phyloP scores from a whole-genome alignment of 441 rosid species.

The Mallotus repandus region DNA sequence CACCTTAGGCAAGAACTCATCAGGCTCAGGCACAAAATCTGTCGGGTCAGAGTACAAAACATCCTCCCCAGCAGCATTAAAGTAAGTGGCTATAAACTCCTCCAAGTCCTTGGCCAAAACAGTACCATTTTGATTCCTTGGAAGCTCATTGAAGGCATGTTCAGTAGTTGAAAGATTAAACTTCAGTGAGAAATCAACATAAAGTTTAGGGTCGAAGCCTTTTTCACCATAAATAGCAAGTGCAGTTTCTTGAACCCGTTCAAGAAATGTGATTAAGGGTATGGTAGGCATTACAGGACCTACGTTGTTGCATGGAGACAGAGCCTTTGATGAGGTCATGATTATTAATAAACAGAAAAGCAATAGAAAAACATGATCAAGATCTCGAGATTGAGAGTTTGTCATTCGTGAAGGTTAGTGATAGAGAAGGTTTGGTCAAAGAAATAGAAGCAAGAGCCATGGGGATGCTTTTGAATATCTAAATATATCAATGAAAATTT shows the following conservation, averaged over 20 bases:
- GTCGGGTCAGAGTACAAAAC: conserved; percentile 44
- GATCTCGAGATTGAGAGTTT: neutral
- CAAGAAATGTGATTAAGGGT: conserved; percentile 54
- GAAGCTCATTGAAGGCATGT: conserved; percentile 52
- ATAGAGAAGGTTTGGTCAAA: neutral
- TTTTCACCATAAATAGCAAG: conserved; percentile 35
- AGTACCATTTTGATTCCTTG: conserved; percentile 34
- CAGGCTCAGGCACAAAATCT: conserved; percentile 65
- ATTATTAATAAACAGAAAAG: neutral
- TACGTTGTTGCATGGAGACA: conserved; percentile 7
- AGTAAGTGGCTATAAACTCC: conserved; percentile 42
- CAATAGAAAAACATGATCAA: neutral
- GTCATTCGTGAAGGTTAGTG: conserved; percentile 10
- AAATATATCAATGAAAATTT: neutral
- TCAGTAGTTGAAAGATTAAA: conserved; percentile 40
- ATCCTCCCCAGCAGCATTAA: conserved; percentile 59
- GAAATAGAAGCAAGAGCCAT: neutral
- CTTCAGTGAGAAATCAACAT: conserved; percentile 65
- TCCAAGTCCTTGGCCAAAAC: conserved; percentile 43
- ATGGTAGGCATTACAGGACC: conserved; percentile 40
- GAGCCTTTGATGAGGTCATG: conserved; percentile 19
- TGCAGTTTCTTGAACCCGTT: conserved; percentile 61
- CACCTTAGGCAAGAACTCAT: conserved; percentile 64
- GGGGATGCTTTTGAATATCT: neutral
- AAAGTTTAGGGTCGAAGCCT: conserved; percentile 60